Evolutionary conservation across 768 basidiomycete species (phyloP), one percentile per base, ranked within the genome.

Genomic region (Boletus coccyginus): DNA sequence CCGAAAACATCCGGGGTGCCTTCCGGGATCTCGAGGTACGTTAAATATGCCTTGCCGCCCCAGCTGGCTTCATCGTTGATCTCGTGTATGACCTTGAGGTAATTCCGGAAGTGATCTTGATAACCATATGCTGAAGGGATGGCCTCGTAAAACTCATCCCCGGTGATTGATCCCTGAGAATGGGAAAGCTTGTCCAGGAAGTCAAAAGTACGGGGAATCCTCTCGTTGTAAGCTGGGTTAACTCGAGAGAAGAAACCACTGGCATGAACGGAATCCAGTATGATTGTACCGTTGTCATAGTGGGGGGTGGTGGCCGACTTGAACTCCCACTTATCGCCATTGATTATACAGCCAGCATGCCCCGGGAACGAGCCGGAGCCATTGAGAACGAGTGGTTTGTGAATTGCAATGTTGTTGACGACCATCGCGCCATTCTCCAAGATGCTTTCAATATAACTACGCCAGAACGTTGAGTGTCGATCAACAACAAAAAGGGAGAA

Each of bases 401-500:
- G 66, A n/a, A 73, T 70, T 9, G 53, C 49, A 42, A 72, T 60
- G 43, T 73, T 61, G 31, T 35, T 61, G 1, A 66, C 57, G 5
- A 69, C 60, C 63, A 71, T 70, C 2, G 72, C 71, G 8, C 72
- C 71, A 38, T 66, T 73, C 58, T 73, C 72, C 27, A 73, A 47
- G 32, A 69, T 70, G 36, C 67, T 66, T 53, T 70, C 69, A 19
- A 68, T 38, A 21, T 70, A 70, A 3, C 68, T 70, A 19, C 0
- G 0, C 17, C 24, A 43, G 7, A 59, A 38, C 0, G n/a, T 50
- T 65, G 31, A 60, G 42, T 5, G 8, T 29, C 7, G 33, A 47
- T 38, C 16, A 6, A n/a, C n/a, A 38, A 41, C 21, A 36, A 47
- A 19, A 3, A 55, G 32, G n/a, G n/a, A 27, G 7, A 3, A 76